Evolutionary conservation across 805 yeast species (phyloP).

Genomic region (Wickerhamiella domercqiae): DNA sequence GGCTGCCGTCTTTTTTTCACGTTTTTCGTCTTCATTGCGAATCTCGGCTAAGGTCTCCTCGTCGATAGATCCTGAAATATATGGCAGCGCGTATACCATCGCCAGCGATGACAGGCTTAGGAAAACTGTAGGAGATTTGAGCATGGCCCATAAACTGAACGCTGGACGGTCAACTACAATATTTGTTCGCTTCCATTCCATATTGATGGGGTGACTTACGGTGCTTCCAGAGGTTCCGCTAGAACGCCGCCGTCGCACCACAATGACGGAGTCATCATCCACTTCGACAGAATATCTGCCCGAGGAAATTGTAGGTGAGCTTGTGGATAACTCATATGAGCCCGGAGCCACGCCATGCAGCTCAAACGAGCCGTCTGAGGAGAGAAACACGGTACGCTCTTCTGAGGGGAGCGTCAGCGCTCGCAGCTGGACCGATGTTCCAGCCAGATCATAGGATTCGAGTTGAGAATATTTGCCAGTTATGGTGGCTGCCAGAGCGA

Average conservation of each 20-base stretch:
- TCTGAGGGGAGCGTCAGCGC: no score
- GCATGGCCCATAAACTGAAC: constrained; percentile 21
- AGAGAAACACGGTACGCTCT: constrained; percentile 4
- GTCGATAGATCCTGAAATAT: constrained; percentile 20
- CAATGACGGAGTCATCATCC: constrained; percentile 14
- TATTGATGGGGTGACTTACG: constrained; percentile 21
- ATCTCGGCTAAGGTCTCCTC: constrained; percentile 23
- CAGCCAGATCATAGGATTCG: no score
- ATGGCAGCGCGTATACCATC: constrained; percentile 23
- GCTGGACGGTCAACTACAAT: constrained; percentile 16
- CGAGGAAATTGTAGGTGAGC: constrained; percentile 10
- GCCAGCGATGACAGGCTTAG: constrained; percentile 22
- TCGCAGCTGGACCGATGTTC: no score
- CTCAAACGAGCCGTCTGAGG: constrained; percentile 11
- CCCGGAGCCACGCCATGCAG: constrained; percentile 7
- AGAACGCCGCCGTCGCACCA: constrained; percentile 16
- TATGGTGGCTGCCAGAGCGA: no score
- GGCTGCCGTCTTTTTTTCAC: constrained; percentile 10
- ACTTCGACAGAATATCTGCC: constrained; percentile 12
- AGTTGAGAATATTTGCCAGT: no score
- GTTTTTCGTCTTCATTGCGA: constrained; percentile 18
- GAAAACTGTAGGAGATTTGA: constrained; percentile 25
- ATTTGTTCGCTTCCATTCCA: constrained; percentile 11
- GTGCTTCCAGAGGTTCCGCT: no score
- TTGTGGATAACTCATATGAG: constrained; percentile 11